phyloP scores from a whole-genome alignment of 805 yeast genomes.

The Pichia occidentalis region DNA sequence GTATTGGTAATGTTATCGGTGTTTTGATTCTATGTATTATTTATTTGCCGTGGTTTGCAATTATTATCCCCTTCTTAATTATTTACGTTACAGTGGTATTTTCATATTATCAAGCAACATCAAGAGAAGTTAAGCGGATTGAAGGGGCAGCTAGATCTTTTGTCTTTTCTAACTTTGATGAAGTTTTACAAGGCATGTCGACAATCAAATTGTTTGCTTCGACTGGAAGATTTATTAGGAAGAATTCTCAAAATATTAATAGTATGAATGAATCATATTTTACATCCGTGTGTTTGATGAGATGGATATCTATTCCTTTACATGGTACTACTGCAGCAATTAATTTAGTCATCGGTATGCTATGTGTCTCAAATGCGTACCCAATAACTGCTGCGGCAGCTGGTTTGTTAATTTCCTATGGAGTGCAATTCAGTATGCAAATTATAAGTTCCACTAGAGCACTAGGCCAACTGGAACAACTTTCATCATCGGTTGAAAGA shows the following conservation, averaged over 20 bases:
- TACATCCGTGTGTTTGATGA: slow-evolving; percentile 56
- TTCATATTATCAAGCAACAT: slow-evolving; percentile 58
- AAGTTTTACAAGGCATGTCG: slow-evolving; percentile 56
- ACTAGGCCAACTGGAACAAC: slow-evolving; percentile 66
- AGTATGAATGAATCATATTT: slow-evolving; percentile 63
- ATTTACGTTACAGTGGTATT: slow-evolving; percentile 39
- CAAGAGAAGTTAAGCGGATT: slow-evolving; percentile 69
- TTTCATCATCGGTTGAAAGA: slow-evolving; percentile 70
- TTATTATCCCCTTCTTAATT: slow-evolving; percentile 51
- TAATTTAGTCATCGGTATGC: slow-evolving; percentile 47
- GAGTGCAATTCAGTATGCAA: slow-evolving; percentile 52
- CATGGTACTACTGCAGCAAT: slow-evolving; percentile 49
- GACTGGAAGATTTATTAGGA: slow-evolving; percentile 39
- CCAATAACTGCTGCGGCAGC: slow-evolving; percentile 53
- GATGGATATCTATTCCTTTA: slow-evolving; percentile 65
- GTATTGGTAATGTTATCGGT: slow-evolving; percentile 34
- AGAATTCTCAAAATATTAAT: slow-evolving; percentile 43
- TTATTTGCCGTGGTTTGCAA: slow-evolving; percentile 54
- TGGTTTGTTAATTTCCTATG: slow-evolving; percentile 63
- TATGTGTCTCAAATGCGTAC: slow-evolving; percentile 57
- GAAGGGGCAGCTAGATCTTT: slow-evolving; percentile 67
- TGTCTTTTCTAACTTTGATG: slow-evolving; percentile 68
- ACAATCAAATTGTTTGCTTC: slow-evolving; percentile 58
- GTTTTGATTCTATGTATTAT: slow-evolving; percentile 36
- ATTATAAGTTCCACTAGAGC: slow-evolving; percentile 40